Conservation (phyloP, 1,139 yeast species). For the Candida pseudocylindracea region DNA sequence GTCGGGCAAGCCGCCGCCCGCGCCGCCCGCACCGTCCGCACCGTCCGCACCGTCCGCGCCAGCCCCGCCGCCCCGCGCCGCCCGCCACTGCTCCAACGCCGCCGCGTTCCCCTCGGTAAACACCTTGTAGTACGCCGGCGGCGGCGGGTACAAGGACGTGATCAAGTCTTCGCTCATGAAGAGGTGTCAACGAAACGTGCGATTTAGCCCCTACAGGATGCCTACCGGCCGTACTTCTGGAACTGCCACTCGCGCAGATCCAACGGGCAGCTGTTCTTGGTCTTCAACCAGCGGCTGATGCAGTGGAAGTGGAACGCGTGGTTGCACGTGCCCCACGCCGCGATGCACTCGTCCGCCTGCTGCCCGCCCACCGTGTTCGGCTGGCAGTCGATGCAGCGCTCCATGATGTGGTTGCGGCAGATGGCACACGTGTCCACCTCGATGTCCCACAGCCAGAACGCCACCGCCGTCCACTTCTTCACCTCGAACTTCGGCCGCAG, state of each 20-base stretch:
- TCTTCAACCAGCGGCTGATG: slow-evolving; percentile 85
- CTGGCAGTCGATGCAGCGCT: slow-evolving; percentile 94
- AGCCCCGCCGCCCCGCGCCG: slow-evolving; percentile 1
- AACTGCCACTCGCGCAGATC: slow-evolving; percentile 89
- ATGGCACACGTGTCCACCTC: slow-evolving; percentile 95
- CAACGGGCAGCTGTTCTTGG: slow-evolving; percentile 95
- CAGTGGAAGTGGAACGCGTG: slow-evolving; percentile 94
- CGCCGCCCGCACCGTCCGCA: slow-evolving; percentile 1
- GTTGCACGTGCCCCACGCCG: slow-evolving; percentile 95
- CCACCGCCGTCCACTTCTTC: slow-evolving; percentile 88
- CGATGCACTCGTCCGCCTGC: slow-evolving; percentile 62
- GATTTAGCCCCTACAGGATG: too few relatives aligned
- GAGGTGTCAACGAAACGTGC: too few relatives aligned
- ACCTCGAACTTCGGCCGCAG: slow-evolving; percentile 12
- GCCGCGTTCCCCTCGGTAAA: slow-evolving; percentile 41
- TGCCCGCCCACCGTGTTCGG: slow-evolving; percentile 49
- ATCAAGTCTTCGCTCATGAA: slow-evolving; percentile 14
- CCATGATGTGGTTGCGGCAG: slow-evolving; percentile 97
- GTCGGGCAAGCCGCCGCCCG: too few relatives aligned
- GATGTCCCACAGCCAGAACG: slow-evolving; percentile 97
- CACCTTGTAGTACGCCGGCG: slow-evolving; percentile 52
- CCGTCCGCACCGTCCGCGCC: slow-evolving; percentile 1
- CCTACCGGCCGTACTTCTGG: slow-evolving; percentile 48
- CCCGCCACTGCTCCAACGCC: slow-evolving; percentile 5
- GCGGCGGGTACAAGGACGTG: slow-evolving; percentile 67